Conservation (phyloP, 208 protist species). For the Acanthamoeba sp. region DNA sequence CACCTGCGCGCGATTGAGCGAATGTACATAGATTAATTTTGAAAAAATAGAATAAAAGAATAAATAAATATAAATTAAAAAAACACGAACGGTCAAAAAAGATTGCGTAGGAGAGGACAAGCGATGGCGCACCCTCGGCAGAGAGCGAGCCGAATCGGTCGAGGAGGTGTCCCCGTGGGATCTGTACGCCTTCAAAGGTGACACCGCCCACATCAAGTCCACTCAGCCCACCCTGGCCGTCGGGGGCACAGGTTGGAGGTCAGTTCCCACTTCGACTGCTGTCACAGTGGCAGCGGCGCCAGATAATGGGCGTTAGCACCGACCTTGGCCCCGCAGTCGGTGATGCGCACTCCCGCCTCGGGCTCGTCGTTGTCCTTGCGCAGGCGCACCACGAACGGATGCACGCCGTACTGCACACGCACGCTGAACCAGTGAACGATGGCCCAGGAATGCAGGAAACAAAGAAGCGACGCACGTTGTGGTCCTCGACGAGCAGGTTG, state of each 20-base stretch:
- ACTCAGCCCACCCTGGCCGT: background rate
- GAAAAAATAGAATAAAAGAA: too few species aligned
- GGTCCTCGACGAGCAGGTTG: slow-evolving; percentile 40
- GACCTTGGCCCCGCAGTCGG: slow-evolving; percentile 21
- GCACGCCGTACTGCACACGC: slow-evolving; percentile 18
- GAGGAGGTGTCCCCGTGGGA: slow-evolving; percentile 6
- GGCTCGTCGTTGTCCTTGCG: slow-evolving; percentile 17
- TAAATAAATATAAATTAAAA: too few species aligned
- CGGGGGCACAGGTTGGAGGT: too few species aligned
- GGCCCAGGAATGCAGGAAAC: background rate
- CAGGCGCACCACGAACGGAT: slow-evolving; percentile 26
- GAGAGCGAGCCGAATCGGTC: slow-evolving; percentile 35
- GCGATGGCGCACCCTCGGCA: background rate
- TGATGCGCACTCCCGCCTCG: background rate
- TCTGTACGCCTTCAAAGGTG: background rate
- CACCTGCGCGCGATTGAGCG: background rate
- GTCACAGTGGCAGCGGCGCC: too few species aligned
- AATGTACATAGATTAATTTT: too few species aligned
- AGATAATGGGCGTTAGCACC: background rate
- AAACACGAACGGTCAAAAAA: background rate
- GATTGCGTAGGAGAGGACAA: too few species aligned
- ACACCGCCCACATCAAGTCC: slow-evolving; percentile 4
- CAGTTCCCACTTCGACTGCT: too few species aligned
- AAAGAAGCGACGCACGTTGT: background rate
- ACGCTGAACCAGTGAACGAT: background rate